phyloP scores from a whole-genome alignment of 208 protist genomes.

The Kentomonas sorsogonicus region DNA sequence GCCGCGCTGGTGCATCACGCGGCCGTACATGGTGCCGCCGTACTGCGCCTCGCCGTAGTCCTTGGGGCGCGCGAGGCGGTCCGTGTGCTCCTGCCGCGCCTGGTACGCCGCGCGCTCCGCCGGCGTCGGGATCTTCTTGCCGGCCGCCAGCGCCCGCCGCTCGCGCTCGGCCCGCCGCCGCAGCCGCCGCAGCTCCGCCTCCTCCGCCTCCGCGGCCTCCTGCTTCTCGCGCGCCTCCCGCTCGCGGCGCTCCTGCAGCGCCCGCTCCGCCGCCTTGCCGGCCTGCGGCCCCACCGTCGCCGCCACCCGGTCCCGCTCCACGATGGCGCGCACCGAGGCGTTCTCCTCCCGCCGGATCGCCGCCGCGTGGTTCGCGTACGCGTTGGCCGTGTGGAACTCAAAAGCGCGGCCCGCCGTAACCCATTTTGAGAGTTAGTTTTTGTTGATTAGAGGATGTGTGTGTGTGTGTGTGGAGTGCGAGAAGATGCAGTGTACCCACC shows the following conservation, averaged over 20 bases:
- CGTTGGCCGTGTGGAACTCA: slow-evolving; percentile 51
- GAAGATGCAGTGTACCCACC: too few species aligned
- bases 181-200: slow-evolving; percentile 13
- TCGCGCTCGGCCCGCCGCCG: slow-evolving; percentile 18
- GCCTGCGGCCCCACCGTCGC: slow-evolving; percentile 21
- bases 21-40: slow-evolving; percentile 28
- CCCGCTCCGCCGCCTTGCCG: slow-evolving; percentile 23
- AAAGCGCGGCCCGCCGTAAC: slow-evolving; percentile 56
- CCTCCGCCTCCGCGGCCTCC: slow-evolving; percentile 12
- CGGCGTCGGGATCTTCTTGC: slow-evolving; percentile 4
- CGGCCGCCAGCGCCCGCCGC: slow-evolving; percentile 12
- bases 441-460: slow-evolving; percentile 3
- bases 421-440: slow-evolving; percentile 20
- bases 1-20: slow-evolving; percentile 38
- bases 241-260: too few species aligned
- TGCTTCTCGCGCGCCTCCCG: slow-evolving; percentile 18
- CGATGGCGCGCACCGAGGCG: slow-evolving; percentile 42
- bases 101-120: slow-evolving; percentile 16
- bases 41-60: slow-evolving; percentile 15
- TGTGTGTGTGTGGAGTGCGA: not conserved
- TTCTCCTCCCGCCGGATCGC: slow-evolving; percentile 60
- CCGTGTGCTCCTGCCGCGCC: slow-evolving; percentile 20
- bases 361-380: slow-evolving; percentile 53
- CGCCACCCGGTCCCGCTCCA: slow-evolving; percentile 14
- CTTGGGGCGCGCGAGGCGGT: slow-evolving; percentile 49